A percentile compares a stretch with the other conserved stretches of the same genome.
phyloP scores from a whole-genome alignment of 2,329 filamentous ascomycete genomes.

The Achaetomium macrosporum region DNA sequence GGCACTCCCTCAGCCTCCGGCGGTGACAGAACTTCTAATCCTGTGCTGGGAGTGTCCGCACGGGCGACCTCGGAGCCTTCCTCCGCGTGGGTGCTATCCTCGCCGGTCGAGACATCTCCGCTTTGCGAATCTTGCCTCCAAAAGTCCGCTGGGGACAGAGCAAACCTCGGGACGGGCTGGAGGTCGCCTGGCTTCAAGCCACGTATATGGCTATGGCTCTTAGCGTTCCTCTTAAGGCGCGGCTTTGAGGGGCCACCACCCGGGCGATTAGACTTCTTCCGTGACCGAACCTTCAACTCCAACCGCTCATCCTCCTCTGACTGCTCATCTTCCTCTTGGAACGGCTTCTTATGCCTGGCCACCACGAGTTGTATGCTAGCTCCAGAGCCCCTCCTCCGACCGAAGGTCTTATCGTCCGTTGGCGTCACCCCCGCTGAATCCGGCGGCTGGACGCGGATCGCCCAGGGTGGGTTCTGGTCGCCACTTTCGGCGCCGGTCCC shows the following conservation, averaged over 20 bases:
- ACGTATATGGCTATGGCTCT: conserved; percentile 21
- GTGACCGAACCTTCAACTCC: conserved; percentile 21
- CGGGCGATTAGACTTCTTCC: background rate
- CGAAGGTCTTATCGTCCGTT: conserved; percentile 28
- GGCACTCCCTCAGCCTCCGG: background rate
- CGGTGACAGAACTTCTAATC: background rate
- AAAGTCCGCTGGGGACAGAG: background rate
- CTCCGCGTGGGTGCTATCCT: background rate
- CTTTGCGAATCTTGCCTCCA: background rate
- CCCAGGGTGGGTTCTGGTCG: background rate
- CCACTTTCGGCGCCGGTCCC: background rate
- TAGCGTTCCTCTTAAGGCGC: conserved; percentile 22
- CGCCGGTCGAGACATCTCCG: background rate
- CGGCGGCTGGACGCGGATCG: conserved; percentile 5
- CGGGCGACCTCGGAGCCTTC: background rate
- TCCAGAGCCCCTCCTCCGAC: conserved; percentile 45
- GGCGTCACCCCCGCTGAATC: conserved; percentile 21
- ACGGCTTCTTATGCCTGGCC: conserved; percentile 30
- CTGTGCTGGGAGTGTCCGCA: background rate
- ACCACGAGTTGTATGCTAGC: conserved; percentile 41
- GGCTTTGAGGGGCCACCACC: conserved; percentile 15
- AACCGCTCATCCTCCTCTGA: conserved; percentile 26
- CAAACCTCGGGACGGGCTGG: too few relatives aligned
- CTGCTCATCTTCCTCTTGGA: conserved; percentile 33
- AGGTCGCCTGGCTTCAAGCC: conserved; percentile 10